phyloP scores from a whole-genome alignment of 331 rosid species.

The Quercus lobata region DNA sequence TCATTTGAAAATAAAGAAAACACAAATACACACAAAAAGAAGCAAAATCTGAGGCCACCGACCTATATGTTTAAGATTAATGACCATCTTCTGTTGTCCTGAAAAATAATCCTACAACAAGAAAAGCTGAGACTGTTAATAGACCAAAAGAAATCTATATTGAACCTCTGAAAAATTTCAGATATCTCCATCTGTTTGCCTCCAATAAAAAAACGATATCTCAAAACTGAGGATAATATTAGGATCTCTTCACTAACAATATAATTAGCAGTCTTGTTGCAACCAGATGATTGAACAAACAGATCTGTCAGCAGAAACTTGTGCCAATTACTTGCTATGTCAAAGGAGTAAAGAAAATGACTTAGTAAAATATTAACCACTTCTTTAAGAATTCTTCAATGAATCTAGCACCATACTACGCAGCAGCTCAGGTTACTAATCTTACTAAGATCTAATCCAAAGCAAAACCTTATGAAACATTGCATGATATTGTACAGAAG shows the following conservation, averaged over 20 bases:
- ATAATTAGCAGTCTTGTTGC: not conserved
- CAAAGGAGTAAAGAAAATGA: not conserved
- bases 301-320: not conserved
- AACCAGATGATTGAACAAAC: not conserved
- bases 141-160: slow-evolving; percentile 7
- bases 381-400: not conserved
- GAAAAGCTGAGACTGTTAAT: slow-evolving; percentile 1
- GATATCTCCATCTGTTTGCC: too few relatives aligned
- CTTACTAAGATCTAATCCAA: not conserved
- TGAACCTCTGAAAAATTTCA: not conserved
- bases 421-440: not conserved
- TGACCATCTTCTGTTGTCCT: slow-evolving; percentile 37
- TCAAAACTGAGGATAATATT: not conserved
- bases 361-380: not conserved
- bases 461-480: not conserved
- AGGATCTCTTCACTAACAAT: not conserved
- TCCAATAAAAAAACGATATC: not conserved
- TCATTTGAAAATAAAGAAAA: not conserved
- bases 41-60: slow-evolving; percentile 14
- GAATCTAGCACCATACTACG: not conserved
- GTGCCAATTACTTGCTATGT: not conserved
- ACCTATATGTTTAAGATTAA: slow-evolving; percentile 95
- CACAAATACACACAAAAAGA: slow-evolving; percentile 6
- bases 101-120: slow-evolving; percentile 70
- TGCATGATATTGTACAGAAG: not conserved